A percentile compares a stretch with the other conserved stretches of the same genome.
Conservation (phyloP, 371 early-diverging fungal species). For the Caulochytrium protostelioides region DNA sequence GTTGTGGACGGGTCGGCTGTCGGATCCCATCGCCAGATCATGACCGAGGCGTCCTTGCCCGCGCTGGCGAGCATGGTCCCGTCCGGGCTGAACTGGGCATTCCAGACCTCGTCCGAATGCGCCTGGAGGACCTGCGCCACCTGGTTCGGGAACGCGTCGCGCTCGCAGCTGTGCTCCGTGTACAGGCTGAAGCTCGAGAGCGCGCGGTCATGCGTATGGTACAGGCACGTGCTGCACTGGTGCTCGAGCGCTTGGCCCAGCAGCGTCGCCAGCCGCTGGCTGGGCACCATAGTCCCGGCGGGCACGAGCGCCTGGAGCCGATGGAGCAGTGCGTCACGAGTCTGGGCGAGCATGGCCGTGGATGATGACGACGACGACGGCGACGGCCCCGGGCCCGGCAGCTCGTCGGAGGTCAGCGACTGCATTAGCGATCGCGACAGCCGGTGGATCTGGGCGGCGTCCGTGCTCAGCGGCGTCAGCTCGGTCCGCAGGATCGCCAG, state of each 20-base stretch:
- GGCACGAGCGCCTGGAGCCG: too few relatives aligned
- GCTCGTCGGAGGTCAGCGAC: slow-evolving; percentile 36
- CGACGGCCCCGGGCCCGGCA: slow-evolving; percentile 11
- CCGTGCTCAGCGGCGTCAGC: slow-evolving; percentile 40
- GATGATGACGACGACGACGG: background rate
- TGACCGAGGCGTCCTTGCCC: slow-evolving; percentile 62
- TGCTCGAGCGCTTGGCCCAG: slow-evolving; percentile 54
- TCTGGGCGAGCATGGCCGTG: too few relatives aligned
- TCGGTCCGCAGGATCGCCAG: slow-evolving; percentile 45
- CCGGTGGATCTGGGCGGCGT: slow-evolving; percentile 28
- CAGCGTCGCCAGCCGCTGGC: slow-evolving; percentile 48
- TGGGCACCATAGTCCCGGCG: slow-evolving; percentile 68
- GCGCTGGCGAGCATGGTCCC: slow-evolving; percentile 72
- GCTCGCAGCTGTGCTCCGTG: slow-evolving; percentile 52
- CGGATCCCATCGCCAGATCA: too few relatives aligned
- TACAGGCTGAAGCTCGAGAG: too few relatives aligned
- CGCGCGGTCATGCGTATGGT: too few relatives aligned
- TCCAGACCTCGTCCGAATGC: slow-evolving; percentile 90
- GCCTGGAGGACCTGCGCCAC: slow-evolving; percentile 42
- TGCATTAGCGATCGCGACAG: slow-evolving; percentile 36
- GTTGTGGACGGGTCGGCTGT: too few relatives aligned
- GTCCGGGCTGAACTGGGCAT: slow-evolving; percentile 62
- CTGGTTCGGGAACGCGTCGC: slow-evolving; percentile 32
- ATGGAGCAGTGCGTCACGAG: too few relatives aligned
- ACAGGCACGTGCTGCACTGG: slow-evolving; percentile 56